These are phyloP conservation scores for Edhazardia aedis DNA, from an alignment of 371 early-diverging fungal species.

Conservation along the genomic window DNA sequence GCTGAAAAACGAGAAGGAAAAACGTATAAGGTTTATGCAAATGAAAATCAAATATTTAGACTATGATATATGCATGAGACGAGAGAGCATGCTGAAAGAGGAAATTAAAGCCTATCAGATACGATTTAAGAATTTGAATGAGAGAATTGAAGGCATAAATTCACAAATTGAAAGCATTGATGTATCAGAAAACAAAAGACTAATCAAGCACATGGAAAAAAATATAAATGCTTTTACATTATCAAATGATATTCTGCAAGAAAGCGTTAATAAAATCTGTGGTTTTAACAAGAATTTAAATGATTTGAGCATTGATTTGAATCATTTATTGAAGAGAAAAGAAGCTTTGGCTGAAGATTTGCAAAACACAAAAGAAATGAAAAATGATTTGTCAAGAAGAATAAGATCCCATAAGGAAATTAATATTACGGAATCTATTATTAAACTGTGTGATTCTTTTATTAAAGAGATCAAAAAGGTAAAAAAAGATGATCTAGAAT, in stretches of 20 bases:
- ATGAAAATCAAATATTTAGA: slow-evolving; percentile 14
- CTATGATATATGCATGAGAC: slow-evolving; percentile 12
- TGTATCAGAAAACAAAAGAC: slow-evolving; percentile 9
- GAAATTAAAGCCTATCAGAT: slow-evolving; percentile 11
- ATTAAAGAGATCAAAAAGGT: not conserved
- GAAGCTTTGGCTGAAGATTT: not conserved
- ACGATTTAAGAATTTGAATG: slow-evolving; percentile 5
- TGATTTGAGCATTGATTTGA: slow-evolving; percentile 1
- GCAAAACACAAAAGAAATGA: not conserved
- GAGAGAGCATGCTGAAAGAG: slow-evolving; percentile 11
- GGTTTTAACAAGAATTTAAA: not conserved
- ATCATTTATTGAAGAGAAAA: not conserved
- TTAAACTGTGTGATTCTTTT: not conserved
- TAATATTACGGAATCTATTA: too few species aligned
- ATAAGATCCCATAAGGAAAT: not conserved
- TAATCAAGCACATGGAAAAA: too few species aligned
- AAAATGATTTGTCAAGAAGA: not conserved
- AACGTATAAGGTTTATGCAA: slow-evolving; percentile 10
- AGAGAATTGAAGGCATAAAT: slow-evolving; percentile 23
- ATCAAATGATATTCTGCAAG: too few species aligned
- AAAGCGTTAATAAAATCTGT: slow-evolving; percentile 55
- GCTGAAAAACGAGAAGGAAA: slow-evolving; percentile 16
- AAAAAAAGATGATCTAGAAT: not conserved
- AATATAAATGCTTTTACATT: too few species aligned
- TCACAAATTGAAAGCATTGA: slow-evolving; percentile 5